Conservation (phyloP, 352 stramenopile species). For the Phytopythium litorale region DNA sequence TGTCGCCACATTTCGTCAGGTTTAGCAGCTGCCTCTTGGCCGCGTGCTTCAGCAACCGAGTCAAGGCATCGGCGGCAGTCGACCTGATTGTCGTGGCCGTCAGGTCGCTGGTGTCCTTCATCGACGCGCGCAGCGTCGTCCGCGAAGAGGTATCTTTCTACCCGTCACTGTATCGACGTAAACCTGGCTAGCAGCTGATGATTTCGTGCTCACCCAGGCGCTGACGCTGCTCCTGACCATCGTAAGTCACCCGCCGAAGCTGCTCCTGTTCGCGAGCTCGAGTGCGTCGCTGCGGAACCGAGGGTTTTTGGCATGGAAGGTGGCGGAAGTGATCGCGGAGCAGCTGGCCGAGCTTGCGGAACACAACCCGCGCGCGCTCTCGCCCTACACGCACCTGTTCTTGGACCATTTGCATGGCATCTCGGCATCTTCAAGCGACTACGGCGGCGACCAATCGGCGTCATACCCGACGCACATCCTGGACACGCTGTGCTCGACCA, state of each 20-base stretch:
- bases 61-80: slow-evolving; percentile 22
- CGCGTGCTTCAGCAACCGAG: slow-evolving; percentile 36
- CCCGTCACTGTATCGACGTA: background rate
- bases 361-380: slow-evolving; percentile 31
- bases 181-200: background rate
- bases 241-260: slow-evolving; percentile 56
- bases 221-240: slow-evolving; percentile 66
- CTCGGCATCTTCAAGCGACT: slow-evolving; percentile 30
- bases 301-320: slow-evolving; percentile 52
- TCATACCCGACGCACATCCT: slow-evolving; percentile 60
- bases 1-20: slow-evolving; percentile 43
- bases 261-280: slow-evolving; percentile 42
- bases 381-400: slow-evolving; percentile 66
- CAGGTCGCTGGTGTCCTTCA: slow-evolving; percentile 28
- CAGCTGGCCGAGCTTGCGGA: slow-evolving; percentile 41
- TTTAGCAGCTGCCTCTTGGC: slow-evolving; percentile 57
- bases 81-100: slow-evolving; percentile 39
- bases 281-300: slow-evolving; percentile 26
- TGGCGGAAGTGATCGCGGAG: slow-evolving; percentile 48
- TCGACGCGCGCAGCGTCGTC: slow-evolving; percentile 32
- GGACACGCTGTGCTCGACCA: slow-evolving; percentile 63
- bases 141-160: slow-evolving; percentile 53
- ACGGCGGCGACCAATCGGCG: slow-evolving; percentile 12
- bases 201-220: slow-evolving; percentile 24
- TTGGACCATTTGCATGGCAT: slow-evolving; percentile 77